phyloP scores from a whole-genome alignment of 139 green algal species.

The Chlorella sorokiniana region DNA sequence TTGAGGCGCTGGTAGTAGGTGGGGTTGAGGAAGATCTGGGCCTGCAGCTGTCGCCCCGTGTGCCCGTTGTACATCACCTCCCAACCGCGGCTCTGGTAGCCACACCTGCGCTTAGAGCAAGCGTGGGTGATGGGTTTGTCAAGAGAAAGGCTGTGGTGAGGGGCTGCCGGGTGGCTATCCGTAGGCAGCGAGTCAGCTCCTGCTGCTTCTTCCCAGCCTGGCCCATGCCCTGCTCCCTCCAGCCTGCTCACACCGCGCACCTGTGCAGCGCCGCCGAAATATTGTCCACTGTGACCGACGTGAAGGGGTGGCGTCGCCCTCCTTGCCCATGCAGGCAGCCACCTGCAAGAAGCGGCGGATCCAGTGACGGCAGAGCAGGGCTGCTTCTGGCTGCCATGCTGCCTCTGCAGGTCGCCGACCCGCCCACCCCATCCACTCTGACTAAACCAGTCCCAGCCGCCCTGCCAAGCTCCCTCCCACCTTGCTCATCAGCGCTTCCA shows the following conservation, averaged over 20 bases:
- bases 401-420: not conserved
- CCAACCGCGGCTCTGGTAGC: slow-evolving; percentile 88
- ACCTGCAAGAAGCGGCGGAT: not conserved
- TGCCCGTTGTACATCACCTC: slow-evolving; percentile 98
- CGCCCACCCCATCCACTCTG: not conserved
- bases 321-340: slow-evolving; percentile 79
- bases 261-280: slow-evolving; percentile 88
- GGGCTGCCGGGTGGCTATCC: too few species aligned
- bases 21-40: slow-evolving; percentile 94
- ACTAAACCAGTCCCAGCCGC: not conserved
- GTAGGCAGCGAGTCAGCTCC: too few species aligned
- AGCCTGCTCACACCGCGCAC: slow-evolving; percentile 29
- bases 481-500: slow-evolving; percentile 98
- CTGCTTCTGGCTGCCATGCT: too few species aligned
- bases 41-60: slow-evolving; percentile 78
- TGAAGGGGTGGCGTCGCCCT: slow-evolving; percentile 99
- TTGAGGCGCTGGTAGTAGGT: slow-evolving; percentile 99
- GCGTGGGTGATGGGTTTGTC: too few species aligned
- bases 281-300: slow-evolving; percentile 94
- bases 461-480: slow-evolving; percentile 43
- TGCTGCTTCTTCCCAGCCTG: too few species aligned
- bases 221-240: too few species aligned
- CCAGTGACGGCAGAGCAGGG: not conserved
- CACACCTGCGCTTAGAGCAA: slow-evolving; percentile 67
- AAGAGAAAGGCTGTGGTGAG: not conserved